Evolutionary conservation across 2,329 filamentous ascomycete species (phyloP).

Genomic region (Orbilia quercus): DNA sequence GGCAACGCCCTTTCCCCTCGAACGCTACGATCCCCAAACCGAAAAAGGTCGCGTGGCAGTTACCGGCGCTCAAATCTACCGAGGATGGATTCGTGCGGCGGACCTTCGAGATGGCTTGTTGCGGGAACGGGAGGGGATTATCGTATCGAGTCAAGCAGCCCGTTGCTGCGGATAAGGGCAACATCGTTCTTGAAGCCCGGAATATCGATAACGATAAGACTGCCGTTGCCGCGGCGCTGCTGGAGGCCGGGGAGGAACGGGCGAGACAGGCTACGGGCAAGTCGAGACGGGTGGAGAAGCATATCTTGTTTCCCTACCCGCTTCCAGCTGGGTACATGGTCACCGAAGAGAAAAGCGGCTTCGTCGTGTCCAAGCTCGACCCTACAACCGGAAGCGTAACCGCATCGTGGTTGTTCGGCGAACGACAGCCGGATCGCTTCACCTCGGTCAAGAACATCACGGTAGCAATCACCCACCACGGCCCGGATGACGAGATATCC

Average conservation of each 20-base stretch:
- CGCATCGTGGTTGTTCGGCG: conserved; percentile 58
- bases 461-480: conserved; percentile 58
- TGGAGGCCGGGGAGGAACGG: conserved; percentile 43
- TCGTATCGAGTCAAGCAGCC: conserved; percentile 54
- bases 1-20: conserved; percentile 57
- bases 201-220: conserved; percentile 46
- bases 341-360: conserved; percentile 56
- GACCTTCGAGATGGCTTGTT: conserved; percentile 55
- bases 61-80: conserved; percentile 57
- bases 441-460: conserved; percentile 59
- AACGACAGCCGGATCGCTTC: conserved; percentile 59
- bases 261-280: conserved; percentile 56
- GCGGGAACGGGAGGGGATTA: conserved; percentile 48
- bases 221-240: conserved; percentile 37
- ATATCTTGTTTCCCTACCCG: conserved; percentile 58
- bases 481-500: conserved; percentile 53
- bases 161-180: conserved; percentile 47
- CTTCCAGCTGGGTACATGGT: conserved; percentile 57
- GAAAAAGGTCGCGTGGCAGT: conserved; percentile 55
- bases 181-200: conserved; percentile 53
- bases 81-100: conserved; percentile 57
- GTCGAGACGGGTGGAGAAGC: conserved; percentile 53
- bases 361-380: conserved; percentile 58
- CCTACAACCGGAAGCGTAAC: conserved; percentile 53
- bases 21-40: conserved; percentile 56